These are phyloP conservation scores for Daldinia grandis DNA, from an alignment of 495 filamentous ascomycete genomes.

Conservation along the genomic window DNA sequence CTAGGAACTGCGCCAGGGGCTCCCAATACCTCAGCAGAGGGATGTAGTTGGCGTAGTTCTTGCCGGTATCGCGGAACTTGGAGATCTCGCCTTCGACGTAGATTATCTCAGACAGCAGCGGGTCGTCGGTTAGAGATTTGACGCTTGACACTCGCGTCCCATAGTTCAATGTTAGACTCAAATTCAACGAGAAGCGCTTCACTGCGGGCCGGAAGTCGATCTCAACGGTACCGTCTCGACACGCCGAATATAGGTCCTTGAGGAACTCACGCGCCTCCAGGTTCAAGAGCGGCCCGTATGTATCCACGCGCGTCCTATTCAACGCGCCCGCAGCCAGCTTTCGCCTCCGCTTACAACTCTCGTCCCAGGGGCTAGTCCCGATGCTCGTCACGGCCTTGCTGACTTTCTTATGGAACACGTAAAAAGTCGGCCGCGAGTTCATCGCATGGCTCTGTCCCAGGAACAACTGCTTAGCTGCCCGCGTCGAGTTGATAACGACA, in stretches of 20 bases:
- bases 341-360: conserved; percentile 73
- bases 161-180: conserved; percentile 72
- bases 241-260: conserved; percentile 68
- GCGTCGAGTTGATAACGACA: conserved; percentile 74
- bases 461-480: conserved; percentile 73
- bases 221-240: conserved; percentile 63
- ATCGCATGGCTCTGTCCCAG: conserved; percentile 76
- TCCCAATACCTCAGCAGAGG: conserved; percentile 67
- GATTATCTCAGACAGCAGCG: conserved; percentile 68
- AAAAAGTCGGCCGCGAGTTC: conserved; percentile 73
- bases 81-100: conserved; percentile 69
- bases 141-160: conserved; percentile 69
- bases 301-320: conserved; percentile 71
- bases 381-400: conserved; percentile 76
- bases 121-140: conserved; percentile 56
- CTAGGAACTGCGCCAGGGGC: conserved; percentile 32
- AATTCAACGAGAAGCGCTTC: conserved; percentile 73
- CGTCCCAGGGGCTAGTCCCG: conserved; percentile 78
- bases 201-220: conserved; percentile 73
- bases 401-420: conserved; percentile 77
- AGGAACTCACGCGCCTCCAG: conserved; percentile 71
- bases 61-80: conserved; percentile 71
- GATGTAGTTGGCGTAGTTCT: conserved; percentile 78
- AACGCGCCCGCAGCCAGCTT: conserved; percentile 76
- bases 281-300: conserved; percentile 78